A percentile compares a stretch with the other conserved stretches of the same genome.
phyloP scores from a whole-genome alignment of 305 asterid genomes.

The Fraxinus dipetala region DNA sequence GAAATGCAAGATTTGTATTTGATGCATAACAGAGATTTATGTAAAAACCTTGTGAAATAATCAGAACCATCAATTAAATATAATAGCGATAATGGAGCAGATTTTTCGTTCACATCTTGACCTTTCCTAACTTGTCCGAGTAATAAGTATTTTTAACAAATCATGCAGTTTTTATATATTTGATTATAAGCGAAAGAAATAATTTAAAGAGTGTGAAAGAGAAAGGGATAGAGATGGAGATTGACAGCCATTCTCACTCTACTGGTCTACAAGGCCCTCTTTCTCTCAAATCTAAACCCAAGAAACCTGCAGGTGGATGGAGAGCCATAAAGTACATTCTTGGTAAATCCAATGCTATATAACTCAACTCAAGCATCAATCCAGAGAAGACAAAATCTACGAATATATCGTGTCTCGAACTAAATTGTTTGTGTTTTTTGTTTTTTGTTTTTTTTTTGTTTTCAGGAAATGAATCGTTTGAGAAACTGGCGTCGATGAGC shows the following conservation, averaged over 20 bases:
- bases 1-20: neutral
- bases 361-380: neutral
- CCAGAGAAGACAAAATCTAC: neutral
- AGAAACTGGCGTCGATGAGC: constrained; percentile 84
- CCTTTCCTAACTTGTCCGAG: neutral
- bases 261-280: constrained; percentile 8
- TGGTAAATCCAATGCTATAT: constrained; percentile 34
- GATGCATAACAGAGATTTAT: neutral
- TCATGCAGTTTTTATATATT: neutral
- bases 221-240: constrained; percentile 34
- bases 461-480: constrained; percentile 74
- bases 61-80: neutral
- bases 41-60: neutral
- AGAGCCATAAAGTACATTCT: constrained; percentile 70
- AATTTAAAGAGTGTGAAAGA: neutral
- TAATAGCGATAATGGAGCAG: neutral
- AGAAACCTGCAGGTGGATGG: constrained; percentile 58
- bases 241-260: constrained; percentile 18
- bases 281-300: constrained; percentile 27
- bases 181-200: neutral
- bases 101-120: neutral
- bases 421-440: neutral
- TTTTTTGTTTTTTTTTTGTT: neutral
- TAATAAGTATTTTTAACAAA: neutral
- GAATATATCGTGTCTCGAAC: neutral